These are phyloP conservation scores for Microcos paniculata DNA, from an alignment of 345 rosid genomes.

Conservation along the genomic window DNA sequence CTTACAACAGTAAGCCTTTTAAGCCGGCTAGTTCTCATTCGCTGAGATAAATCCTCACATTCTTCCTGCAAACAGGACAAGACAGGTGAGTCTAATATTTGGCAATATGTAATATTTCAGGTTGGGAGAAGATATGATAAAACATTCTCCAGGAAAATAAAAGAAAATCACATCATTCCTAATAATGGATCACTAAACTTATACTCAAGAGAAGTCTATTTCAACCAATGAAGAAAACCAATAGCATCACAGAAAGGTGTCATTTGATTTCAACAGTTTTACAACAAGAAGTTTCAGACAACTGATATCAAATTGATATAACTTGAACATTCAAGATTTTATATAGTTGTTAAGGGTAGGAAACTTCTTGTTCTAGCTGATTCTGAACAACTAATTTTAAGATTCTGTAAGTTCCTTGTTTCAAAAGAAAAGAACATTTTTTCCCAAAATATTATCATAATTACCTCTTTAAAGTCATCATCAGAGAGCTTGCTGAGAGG, in stretches of 20 bases:
- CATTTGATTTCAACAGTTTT: not conserved
- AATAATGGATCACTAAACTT: not conserved
- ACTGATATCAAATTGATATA: not conserved
- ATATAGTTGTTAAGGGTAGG: not conserved
- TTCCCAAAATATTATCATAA: not conserved
- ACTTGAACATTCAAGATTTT: not conserved
- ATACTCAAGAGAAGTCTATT: not conserved
- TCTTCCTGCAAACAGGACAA: constrained; percentile 46
- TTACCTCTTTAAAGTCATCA: constrained; percentile 50
- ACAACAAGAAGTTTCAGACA: not conserved
- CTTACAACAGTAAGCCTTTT: constrained; percentile 43
- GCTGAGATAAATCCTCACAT: constrained; percentile 43
- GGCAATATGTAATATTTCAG: not conserved
- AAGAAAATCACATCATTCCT: not conserved
- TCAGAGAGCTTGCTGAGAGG: constrained; percentile 41
- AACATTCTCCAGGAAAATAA: not conserved
- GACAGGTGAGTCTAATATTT: not conserved
- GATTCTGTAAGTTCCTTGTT: not conserved
- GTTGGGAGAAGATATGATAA: not conserved
- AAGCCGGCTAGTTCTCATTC: constrained; percentile 32
- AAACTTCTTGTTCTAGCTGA: not conserved
- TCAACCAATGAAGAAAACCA: not conserved
- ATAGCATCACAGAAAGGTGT: not conserved
- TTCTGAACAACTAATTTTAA: not conserved
- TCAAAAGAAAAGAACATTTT: not conserved